Conservation (phyloP, 805 yeast species). For the Starmerella floris region DNA sequence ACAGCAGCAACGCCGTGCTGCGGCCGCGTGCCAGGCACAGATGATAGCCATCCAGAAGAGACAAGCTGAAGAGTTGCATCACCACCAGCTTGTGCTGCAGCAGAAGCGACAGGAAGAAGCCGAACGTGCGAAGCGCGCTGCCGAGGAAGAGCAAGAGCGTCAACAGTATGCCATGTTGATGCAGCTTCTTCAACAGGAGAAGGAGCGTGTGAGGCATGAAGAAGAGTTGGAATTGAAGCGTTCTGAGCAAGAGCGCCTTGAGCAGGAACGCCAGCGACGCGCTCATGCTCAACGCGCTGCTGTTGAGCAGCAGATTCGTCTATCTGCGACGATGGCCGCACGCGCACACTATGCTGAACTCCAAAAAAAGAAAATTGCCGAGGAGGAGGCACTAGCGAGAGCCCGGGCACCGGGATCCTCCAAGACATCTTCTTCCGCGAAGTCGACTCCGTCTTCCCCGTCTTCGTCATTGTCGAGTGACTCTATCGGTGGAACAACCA, state of each 20-base stretch:
- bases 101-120: neutral
- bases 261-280: neutral
- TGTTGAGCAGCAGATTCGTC: neutral
- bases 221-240: too few relatives aligned
- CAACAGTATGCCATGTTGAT: neutral
- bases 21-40: too few relatives aligned
- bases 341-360: neutral
- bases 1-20: neutral
- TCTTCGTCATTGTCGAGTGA: too few relatives aligned
- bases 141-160: neutral
- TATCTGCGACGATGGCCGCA: neutral
- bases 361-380: neutral
- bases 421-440: too few relatives aligned
- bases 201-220: too few relatives aligned
- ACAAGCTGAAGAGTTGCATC: neutral
- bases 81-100: neutral
- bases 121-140: neutral
- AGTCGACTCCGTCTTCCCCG: too few relatives aligned
- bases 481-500: too few relatives aligned
- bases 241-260: neutral
- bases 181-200: too few relatives aligned
- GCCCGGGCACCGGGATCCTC: neutral
- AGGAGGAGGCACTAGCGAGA: neutral
- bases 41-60: conserved; percentile 2
- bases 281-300: neutral